A percentile compares a stretch with the other conserved stretches of the same genome.
These are phyloP conservation scores for Sporisorium scitamineum DNA, from an alignment of 1,284 basidiomycete genomes.

Conservation along the genomic window DNA sequence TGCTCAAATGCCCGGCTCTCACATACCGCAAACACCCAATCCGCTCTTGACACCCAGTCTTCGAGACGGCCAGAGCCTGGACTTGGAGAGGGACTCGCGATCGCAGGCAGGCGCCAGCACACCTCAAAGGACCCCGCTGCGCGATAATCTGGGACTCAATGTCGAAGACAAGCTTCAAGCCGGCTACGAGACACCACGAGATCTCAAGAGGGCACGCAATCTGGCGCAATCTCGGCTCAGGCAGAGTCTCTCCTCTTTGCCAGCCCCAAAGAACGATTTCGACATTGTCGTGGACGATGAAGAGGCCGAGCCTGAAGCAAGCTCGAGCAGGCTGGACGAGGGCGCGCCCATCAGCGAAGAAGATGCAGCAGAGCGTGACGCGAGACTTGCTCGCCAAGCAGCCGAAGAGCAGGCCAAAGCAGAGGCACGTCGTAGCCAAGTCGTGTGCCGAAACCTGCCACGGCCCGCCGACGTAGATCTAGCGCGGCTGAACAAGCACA, in stretches of 20 bases:
- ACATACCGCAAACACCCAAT: slow-evolving; percentile 88
- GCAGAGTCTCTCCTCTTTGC: slow-evolving; percentile 84
- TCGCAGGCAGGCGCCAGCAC: slow-evolving; percentile 67
- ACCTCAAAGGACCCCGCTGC: slow-evolving; percentile 89
- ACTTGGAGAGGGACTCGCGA: not conserved
- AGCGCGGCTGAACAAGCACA: slow-evolving; percentile 74
- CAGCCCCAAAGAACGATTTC: slow-evolving; percentile 96
- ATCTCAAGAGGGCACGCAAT: slow-evolving; percentile 39
- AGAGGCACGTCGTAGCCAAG: slow-evolving; percentile 82
- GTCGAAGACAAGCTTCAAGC: slow-evolving; percentile 34
- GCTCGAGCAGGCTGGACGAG: slow-evolving; percentile 13
- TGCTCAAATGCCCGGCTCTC: slow-evolving; percentile 8
- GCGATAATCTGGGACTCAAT: slow-evolving; percentile 92
- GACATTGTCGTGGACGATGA: slow-evolving; percentile 84
- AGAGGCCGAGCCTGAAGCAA: slow-evolving; percentile 20
- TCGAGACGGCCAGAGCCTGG: slow-evolving; percentile 20
- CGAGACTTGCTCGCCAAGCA: slow-evolving; percentile 75
- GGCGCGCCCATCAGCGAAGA: slow-evolving; percentile 39
- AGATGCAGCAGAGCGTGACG: slow-evolving; percentile 93
- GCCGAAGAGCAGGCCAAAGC: slow-evolving; percentile 79
- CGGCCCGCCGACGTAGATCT: slow-evolving; percentile 86
- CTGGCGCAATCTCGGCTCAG: slow-evolving; percentile 74
- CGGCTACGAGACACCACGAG: slow-evolving; percentile 53
- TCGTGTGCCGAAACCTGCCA: slow-evolving; percentile 85
- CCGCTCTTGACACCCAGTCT: slow-evolving; percentile 80